phyloP scores from a whole-genome alignment of 2,329 filamentous ascomycete genomes.

The Arachnomyces sp. region DNA sequence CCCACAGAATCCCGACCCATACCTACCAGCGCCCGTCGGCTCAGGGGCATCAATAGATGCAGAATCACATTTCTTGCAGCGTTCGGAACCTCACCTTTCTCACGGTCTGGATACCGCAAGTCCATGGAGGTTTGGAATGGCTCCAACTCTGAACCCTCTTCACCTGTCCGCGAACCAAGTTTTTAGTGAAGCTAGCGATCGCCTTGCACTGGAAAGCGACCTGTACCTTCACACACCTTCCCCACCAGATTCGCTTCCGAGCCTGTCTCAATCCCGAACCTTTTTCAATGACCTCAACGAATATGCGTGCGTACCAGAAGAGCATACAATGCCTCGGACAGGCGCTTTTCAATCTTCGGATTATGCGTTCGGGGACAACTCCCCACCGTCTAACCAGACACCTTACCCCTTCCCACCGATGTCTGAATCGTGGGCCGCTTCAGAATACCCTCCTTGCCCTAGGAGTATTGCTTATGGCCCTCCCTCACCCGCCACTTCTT shows the following conservation, averaged over 20 bases:
- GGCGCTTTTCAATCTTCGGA: no score
- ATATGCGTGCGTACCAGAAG: constrained; percentile 5
- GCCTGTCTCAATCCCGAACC: constrained; percentile 10
- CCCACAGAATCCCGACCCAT: no score
- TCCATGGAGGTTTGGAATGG: constrained; percentile 1
- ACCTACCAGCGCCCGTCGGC: no score
- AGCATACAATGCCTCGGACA: no score
- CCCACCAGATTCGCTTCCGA: constrained; percentile 10
- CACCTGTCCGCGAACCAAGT: background rate
- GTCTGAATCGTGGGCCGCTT: no score
- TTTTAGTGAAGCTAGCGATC: background rate
- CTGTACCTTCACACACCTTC: constrained; percentile 6
- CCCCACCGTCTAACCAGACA: no score
- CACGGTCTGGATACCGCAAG: background rate
- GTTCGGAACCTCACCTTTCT: background rate
- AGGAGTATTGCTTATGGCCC: no score
- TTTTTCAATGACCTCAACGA: constrained; percentile 8
- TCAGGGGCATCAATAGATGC: no score
- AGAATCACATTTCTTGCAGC: background rate
- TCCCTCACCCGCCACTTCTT: no score
- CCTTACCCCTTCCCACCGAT: no score
- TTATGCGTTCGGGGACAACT: no score
- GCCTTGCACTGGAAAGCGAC: background rate
- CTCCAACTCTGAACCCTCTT: background rate
- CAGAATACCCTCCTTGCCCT: no score